Base-by-base conservation (phyloP, 2,329 filamentous ascomycete genomes). In the Dactylellina cionopaga region DNA sequence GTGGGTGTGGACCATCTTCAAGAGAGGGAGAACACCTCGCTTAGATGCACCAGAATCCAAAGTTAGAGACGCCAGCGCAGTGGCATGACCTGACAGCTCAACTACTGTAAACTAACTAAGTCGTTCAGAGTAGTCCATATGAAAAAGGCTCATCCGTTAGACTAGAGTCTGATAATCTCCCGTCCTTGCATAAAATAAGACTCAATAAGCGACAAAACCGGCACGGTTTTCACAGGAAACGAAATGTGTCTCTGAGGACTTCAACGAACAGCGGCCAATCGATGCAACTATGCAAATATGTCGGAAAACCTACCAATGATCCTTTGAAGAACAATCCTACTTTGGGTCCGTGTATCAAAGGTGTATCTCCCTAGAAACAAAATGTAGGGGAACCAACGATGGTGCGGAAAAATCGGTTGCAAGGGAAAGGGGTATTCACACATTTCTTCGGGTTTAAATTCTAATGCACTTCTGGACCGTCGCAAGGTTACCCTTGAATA, bases 61-160 rank as follows among this genome's bases (percentile, higher is more conserved):
- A 65, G 39, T 49, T 65, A 37, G 41, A 49, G 27, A 51, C 13
- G 15, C 41, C 33, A 33, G 29, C 15, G 13, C 24, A 46, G 19
- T 35, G 62, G 49, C 29, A 49, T 62, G 44, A 62, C 37, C 59
- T 66, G 60, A 58, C 51, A 66, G 31, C 39, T 58, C 41, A 46
- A 10, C 5, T 13, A 47, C 17, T 25, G 49, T n/a, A n/a, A 52
- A 46, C 22, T 17, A 10, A 41, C 22, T 55, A 41, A 35, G 41
- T 13, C 22, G 51, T 55, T 41, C 51, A 35, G 51, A 35, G 39
- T 4, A 31, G 47, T 65, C 39, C 37, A 35, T 47, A 19, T 60
- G 49, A 65, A 51, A 66, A 66, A 51, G 62, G 33, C 35, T 66
- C 62, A 66, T 52, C 51, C 62, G 49, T 46, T 10, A 37, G 13